These are phyloP conservation scores for Diutina pseudorugosa DNA, from an alignment of 1,139 yeast species.

Conservation along the genomic window DNA sequence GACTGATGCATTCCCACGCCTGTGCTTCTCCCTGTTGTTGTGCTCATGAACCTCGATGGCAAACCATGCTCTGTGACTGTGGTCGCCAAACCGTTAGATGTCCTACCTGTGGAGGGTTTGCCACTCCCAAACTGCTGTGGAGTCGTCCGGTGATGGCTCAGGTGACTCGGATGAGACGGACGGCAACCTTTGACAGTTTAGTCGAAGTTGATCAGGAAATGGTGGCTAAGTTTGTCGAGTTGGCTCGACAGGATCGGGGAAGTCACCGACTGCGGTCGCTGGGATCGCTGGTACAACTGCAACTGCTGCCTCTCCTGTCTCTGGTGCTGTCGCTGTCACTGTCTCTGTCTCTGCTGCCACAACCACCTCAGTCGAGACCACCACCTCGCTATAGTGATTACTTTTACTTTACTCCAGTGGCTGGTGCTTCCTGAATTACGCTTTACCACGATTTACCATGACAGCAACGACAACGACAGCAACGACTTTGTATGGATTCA, in stretches of 20 bases:
- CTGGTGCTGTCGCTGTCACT: not conserved
- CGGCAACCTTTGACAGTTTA: not conserved
- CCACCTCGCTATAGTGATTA: not conserved
- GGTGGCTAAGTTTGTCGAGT: not conserved
- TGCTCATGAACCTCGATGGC: not conserved
- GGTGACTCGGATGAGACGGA: not conserved
- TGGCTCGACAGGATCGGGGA: not conserved
- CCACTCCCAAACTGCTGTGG: not conserved
- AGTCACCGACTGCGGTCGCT: not conserved
- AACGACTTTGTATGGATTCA: not conserved
- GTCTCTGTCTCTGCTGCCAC: too few species aligned
- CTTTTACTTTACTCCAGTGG: not conserved
- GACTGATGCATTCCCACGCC: not conserved
- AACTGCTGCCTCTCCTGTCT: not conserved
- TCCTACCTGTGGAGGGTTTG: not conserved
- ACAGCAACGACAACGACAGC: not conserved
- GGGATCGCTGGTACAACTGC: not conserved
- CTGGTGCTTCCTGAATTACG: not conserved
- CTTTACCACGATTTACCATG: not conserved
- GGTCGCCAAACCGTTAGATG: not conserved
- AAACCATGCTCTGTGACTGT: constrained; percentile 2
- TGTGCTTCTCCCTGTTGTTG: not conserved
- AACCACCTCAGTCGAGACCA: not conserved
- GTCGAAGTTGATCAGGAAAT: not conserved
- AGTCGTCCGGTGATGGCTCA: not conserved